Conservation (phyloP, 2,329 filamentous ascomycete genomes). For the Aspergillus sp. region DNA sequence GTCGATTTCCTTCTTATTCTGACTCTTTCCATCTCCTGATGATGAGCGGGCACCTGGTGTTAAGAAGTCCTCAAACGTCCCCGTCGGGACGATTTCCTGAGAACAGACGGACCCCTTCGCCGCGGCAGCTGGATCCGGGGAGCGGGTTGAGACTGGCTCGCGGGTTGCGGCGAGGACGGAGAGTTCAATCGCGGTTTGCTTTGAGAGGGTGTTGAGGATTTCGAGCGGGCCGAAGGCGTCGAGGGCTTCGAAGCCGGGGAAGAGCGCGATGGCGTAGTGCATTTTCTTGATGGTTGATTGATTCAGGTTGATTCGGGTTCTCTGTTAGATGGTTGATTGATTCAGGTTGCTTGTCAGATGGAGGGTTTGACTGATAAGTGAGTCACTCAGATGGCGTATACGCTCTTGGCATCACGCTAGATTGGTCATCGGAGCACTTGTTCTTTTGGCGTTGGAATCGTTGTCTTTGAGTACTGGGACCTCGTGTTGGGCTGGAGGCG, state of each 20-base stretch:
- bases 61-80: no score
- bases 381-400: no score
- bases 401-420: no score
- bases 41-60: constrained; percentile 32
- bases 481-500: no score
- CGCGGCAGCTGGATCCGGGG: constrained; percentile 13
- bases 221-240: constrained; percentile 50
- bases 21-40: no score
- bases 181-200: constrained; percentile 21
- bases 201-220: constrained; percentile 39
- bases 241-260: constrained; percentile 44
- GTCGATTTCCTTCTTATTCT: constrained; percentile 43
- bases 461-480: no score
- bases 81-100: constrained; percentile 48
- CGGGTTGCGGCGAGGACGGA: constrained; percentile 32
- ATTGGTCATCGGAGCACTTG: no score
- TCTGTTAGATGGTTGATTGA: no score
- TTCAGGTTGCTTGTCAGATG: no score
- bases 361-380: no score
- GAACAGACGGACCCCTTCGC: constrained; percentile 15
- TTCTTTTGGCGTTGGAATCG: no score
- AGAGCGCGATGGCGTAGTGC: constrained; percentile 27
- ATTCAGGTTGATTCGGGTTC: no score
- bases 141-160: constrained; percentile 32
- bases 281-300: constrained; percentile 1